Evolutionary conservation across 345 rosid genomes (phyloP), one percentile per base, ranked within the genome.

Genomic region (Eucalyptus dawsonii): DNA sequence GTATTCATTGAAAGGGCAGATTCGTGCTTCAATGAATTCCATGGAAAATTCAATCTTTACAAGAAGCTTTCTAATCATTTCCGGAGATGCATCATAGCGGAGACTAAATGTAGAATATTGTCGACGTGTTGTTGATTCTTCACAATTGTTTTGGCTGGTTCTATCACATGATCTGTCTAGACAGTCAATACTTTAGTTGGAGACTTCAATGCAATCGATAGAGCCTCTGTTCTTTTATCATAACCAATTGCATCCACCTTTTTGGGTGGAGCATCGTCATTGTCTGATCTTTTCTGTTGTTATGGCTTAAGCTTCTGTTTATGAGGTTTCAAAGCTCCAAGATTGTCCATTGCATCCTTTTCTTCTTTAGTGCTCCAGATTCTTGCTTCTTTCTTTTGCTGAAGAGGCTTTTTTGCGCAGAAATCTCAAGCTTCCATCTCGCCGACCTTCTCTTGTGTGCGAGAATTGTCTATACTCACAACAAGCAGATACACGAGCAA

Each of bases 361-460:
- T 65, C 42, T n/a, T 87, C 9, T 87, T 29, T 22, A 11, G 50
- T 1, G 9, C 85, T 76, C 15, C 85, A 40, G 85, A 76, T 40
- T 76, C 85, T 76, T 40, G 47, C 47, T 40, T 65, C 24, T 29
- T 87, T 87, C 37, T 49, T 54, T 44, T 65, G 53, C 54, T 87
- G 89, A 50, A 22, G 54, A 80, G 51, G 37, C 50, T 49, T 88
- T 88, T 88, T 88, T 80, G 34, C 25, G 89, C 91, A 97, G 99
- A 91, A 94, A 92, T 90, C 96, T 97, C 67, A 97, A 95, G 92
- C 97, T 97, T 91, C 99, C 99, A 58, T 97, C 99, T 87, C 94
- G 92, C 7, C 92, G 86, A 86, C 99, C 99, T 89, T 90, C 98
- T 42, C 86, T 97, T 85, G 99, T 97, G 51, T 96, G 99, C 90